A percentile compares a stretch with the other conserved stretches of the same genome.
Evolutionary conservation across 331 rosid genomes (phyloP).

Genomic region (Quercus phellos): DNA sequence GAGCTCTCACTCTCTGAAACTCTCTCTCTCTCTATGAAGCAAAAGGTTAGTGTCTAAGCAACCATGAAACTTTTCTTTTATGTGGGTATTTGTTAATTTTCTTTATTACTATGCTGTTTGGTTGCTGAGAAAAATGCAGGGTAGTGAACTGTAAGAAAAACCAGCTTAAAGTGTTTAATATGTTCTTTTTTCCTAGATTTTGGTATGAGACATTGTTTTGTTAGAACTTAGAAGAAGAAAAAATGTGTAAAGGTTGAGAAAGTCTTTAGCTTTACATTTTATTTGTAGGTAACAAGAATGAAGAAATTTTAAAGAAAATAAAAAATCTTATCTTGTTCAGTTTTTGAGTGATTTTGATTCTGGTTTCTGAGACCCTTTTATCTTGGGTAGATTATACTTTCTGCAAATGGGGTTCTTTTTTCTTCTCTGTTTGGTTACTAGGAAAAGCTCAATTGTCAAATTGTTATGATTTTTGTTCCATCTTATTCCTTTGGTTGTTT

Average conservation of each 20-base stretch:
- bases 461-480: not conserved
- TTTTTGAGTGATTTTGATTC: not conserved
- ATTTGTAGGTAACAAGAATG: not conserved
- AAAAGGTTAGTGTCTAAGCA: not conserved
- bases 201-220: not conserved
- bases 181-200: not conserved
- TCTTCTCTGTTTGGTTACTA: not conserved
- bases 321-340: not conserved
- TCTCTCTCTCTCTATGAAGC: not conserved
- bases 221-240: not conserved
- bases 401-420: not conserved
- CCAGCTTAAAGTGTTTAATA: not conserved
- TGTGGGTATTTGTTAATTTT: not conserved
- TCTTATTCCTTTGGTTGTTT: not conserved
- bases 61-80: not conserved
- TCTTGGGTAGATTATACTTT: not conserved
- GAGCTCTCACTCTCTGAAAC: not conserved
- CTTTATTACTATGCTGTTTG: not conserved
- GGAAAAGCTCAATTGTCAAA: not conserved
- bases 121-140: not conserved
- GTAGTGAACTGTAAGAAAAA: not conserved
- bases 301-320: not conserved
- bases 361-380: not conserved
- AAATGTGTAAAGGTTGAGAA: not conserved
- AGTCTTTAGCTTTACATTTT: not conserved